Base-by-base conservation (phyloP, 2,329 filamentous ascomycete genomes). In the Phialocephala subalpina region DNA sequence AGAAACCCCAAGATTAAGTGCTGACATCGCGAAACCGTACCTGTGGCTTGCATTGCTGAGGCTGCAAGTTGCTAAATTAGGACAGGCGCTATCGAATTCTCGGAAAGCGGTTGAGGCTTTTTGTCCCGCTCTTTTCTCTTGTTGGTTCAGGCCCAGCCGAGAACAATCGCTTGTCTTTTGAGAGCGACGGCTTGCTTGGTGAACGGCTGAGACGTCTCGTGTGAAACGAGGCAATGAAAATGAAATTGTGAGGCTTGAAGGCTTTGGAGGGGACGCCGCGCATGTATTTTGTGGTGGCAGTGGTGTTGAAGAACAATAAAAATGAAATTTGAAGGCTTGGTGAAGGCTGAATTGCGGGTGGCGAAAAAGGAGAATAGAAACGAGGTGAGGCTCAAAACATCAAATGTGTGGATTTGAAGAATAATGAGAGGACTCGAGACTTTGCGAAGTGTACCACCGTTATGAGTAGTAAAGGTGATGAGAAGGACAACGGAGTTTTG, bases 61-160 rank as follows among this genome's bases (percentile, higher is more conserved):
- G 38, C 38, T 42, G 38, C 38, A 12, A 2, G 11, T 16, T 55
- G 52, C 55, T 57, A 57, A 57, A 9, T 57, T 57, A 20, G 35
- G 33, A 57, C 27, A 14, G 33, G 29, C 49, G 35, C 33, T 57
- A 57, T 57, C 33, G 53, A 57, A 57, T 57, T 38, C 33, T 57
- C 33, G 18, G 9, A 38, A 33, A 57, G 55, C 55, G 55, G 55
- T 38, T 38, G 55, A 35, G 55, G 29, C n/a, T 57, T 57, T 38
- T 57, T 8, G 1, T 57, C 20, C 20, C 20, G 20, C 47, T 52
- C 4, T 5, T 33, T 33, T 4, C 29, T 33, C 4, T 33, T 33
- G 29, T 9, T 22, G n/a, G 25, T 49, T 25, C 2, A n/a, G 11
- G 9, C 47, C 12, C 25, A 12, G 14, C 12, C 49, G 49, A 53